Base-by-base conservation (phyloP, 148 eudicot species). In the Chenopodium formosanum region DNA sequence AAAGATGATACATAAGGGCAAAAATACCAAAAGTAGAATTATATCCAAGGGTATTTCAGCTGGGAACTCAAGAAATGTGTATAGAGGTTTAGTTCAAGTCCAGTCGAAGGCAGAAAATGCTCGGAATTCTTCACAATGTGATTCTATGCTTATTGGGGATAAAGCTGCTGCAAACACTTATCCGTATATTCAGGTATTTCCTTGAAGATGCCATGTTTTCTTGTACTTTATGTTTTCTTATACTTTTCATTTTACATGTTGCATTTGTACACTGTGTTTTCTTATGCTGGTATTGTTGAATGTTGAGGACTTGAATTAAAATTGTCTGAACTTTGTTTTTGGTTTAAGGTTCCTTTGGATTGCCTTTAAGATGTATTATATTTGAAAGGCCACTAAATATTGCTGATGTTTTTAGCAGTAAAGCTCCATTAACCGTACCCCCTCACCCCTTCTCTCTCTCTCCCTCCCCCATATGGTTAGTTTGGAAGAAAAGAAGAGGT, bases 1-100 rank as follows among this genome's bases (percentile, higher is more conserved):
- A 6, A 94, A 96, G 87, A 92, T 96, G 99, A 94, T 96, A 74
- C 97, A 96, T 81, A 96, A 92, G 88, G 99, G 99, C 56, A 96
- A 92, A 83, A 92, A 96, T 86, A 92, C 93, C 12, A 89, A 86
- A 50, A 96, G 98, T 88, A 89, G 99, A 78, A 96, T 94, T 19
- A 92, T 96, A 52, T 94, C 97, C 0, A 96, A 94, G 90, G 99
- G 99, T 25, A 94, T 95, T 79, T 95, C 97, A 2, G 97, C 98
- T 84, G 99, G 98, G 68, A 27, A 90, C 78, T 95, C 98, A 10
- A 90, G 90, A 73, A 92, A 96, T 80, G 91, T 93, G 84, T 94
- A 94, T 71, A 86, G 99, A 86, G 99, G 99, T 67, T 92, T 94
- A 67, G 99, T 94, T 64, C 99, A 97, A 84, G 92, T 97, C 70